phyloP scores from a whole-genome alignment of 805 yeast species.

The Candida golubevii region DNA sequence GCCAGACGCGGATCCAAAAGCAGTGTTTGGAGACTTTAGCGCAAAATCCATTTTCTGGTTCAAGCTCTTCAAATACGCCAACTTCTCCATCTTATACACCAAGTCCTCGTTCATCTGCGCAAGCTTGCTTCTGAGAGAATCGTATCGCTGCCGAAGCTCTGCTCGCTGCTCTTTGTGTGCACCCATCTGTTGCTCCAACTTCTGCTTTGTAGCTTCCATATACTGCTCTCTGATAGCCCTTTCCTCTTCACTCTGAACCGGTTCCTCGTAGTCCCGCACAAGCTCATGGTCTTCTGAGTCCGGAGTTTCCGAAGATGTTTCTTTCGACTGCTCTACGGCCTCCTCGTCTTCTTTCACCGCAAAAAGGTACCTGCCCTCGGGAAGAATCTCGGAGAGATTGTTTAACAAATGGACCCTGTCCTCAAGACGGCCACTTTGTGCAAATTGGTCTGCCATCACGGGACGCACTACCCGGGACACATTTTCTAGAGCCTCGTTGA shows the following conservation, averaged over 20 bases:
- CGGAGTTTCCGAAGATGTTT: neutral
- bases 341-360: slow-evolving; percentile 10
- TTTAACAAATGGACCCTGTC: slow-evolving; percentile 20
- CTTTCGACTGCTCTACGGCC: neutral
- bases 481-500: slow-evolving; percentile 25
- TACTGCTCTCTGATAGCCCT: slow-evolving; percentile 1
- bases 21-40: neutral
- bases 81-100: slow-evolving; percentile 27
- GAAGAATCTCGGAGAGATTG: slow-evolving; percentile 27
- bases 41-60: slow-evolving; percentile 6
- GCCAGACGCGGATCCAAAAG: neutral
- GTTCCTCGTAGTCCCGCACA: slow-evolving; percentile 21
- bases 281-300: neutral
- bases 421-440: slow-evolving; percentile 10
- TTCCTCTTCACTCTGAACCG: slow-evolving; percentile 5
- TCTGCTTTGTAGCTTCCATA: neutral
- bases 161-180: neutral
- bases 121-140: slow-evolving; percentile 7
- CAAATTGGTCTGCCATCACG: slow-evolving; percentile 24
- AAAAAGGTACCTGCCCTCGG: slow-evolving; percentile 30
- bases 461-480: slow-evolving; percentile 23
- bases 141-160: slow-evolving; percentile 8
- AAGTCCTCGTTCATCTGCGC: slow-evolving; percentile 17
- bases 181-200: neutral
- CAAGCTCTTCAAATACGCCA: slow-evolving; percentile 22